phyloP scores from a whole-genome alignment of 2,329 filamentous ascomycete species.

The Colletotrichum echinochloae region DNA sequence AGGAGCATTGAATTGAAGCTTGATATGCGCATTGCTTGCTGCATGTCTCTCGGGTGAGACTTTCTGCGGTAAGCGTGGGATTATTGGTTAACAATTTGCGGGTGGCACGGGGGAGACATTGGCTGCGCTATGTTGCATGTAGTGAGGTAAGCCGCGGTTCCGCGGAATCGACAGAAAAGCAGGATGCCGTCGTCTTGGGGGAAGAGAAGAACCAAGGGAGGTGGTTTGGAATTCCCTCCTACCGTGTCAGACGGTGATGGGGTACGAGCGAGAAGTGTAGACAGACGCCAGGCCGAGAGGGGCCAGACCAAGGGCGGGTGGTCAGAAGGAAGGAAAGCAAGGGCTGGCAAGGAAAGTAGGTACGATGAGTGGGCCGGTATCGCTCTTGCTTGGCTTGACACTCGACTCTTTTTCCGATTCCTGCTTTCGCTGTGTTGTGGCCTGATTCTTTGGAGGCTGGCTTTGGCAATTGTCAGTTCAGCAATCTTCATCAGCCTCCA shows the following conservation, averaged over 20 bases:
- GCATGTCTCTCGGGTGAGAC: neutral
- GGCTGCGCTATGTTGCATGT: neutral
- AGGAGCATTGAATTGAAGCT: constrained; percentile 1
- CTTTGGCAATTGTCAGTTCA: neutral
- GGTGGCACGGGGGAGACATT: constrained; percentile 5
- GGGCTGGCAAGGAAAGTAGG: neutral
- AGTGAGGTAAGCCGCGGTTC: neutral
- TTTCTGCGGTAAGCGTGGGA: neutral
- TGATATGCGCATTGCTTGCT: neutral
- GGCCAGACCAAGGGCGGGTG: neutral
- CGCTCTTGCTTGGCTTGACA: neutral
- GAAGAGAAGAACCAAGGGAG: neutral
- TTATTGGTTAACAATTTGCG: neutral
- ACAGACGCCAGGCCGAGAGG: too few relatives aligned
- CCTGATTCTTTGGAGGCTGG: neutral
- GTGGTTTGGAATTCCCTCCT: neutral
- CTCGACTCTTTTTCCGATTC: neutral
- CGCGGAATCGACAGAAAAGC: neutral
- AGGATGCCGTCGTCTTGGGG: neutral
- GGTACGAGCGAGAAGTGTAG: constrained; percentile 12
- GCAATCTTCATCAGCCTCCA: neutral
- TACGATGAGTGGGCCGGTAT: constrained; percentile 1
- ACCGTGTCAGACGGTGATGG: neutral
- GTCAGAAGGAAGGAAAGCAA: neutral
- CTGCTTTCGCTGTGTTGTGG: neutral